Evolutionary conservation across 2,329 filamentous ascomycete genomes (phyloP).

Genomic region (Sphaceloma murrayae): DNA sequence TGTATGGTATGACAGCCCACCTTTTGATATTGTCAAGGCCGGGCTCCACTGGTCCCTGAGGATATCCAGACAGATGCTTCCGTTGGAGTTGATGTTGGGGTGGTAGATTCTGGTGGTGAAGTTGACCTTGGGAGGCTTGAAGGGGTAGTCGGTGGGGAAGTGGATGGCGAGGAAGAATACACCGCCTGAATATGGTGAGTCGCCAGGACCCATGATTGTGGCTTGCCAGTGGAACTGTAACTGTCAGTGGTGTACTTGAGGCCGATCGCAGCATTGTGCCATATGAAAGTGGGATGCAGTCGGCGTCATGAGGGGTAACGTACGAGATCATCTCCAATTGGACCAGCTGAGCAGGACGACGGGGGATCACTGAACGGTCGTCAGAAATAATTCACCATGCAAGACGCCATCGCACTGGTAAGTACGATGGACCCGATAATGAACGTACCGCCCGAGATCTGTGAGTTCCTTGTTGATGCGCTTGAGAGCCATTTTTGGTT

Average conservation of each 20-base stretch:
- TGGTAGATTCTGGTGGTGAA: conserved; percentile 99
- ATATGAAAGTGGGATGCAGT: conserved; percentile 13
- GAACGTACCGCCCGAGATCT: conserved; percentile 69
- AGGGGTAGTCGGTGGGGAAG: conserved; percentile 99
- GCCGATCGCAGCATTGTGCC: background rate
- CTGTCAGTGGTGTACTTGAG: conserved; percentile 24
- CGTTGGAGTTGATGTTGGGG: conserved; percentile 99
- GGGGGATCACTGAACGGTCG: conserved; percentile 69
- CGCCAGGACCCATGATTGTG: conserved; percentile 97
- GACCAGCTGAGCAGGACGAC: conserved; percentile 95
- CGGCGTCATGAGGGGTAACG: conserved; percentile 32
- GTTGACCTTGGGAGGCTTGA: conserved; percentile 99
- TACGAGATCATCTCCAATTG: conserved; percentile 96
- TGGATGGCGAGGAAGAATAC: conserved; percentile 99
- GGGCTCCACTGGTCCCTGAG: conserved; percentile 98
- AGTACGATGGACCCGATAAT: conserved; percentile 7
- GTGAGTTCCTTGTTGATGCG: conserved; percentile 91
- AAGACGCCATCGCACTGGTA: conserved; percentile 4
- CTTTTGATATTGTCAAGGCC: conserved; percentile 96
- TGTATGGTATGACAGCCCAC: conserved; percentile 39
- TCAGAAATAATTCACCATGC: conserved; percentile 26
- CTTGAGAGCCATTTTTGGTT: conserved; percentile 71
- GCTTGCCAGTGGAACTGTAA: conserved; percentile 98
- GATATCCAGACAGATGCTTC: conserved; percentile 98
- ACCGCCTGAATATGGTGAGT: conserved; percentile 94